phyloP scores from a whole-genome alignment of 495 filamentous ascomycete genomes.

The Darksidea phi region DNA sequence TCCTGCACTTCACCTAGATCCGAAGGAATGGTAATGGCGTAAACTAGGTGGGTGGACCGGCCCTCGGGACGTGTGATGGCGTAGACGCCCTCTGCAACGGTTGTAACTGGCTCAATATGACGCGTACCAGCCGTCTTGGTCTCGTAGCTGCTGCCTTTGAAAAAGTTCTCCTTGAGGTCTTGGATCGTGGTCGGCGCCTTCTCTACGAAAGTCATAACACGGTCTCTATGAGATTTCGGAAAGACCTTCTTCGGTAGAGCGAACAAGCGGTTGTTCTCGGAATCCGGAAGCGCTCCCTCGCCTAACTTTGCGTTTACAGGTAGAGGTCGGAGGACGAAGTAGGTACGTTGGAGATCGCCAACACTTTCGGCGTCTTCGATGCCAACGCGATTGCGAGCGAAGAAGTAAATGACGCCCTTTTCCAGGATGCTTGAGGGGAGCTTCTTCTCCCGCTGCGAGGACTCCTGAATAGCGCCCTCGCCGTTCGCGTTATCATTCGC shows the following conservation, averaged over 20 bases:
- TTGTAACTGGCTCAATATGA: slow-evolving; percentile 67
- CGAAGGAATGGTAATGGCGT: slow-evolving; percentile 76
- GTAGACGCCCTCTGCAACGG: slow-evolving; percentile 84
- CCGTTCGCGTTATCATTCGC: not conserved
- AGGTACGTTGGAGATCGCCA: slow-evolving; percentile 47
- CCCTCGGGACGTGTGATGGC: slow-evolving; percentile 68
- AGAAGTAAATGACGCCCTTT: slow-evolving; percentile 94
- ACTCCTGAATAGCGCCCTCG: slow-evolving; percentile 38
- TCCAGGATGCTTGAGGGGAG: slow-evolving; percentile 77
- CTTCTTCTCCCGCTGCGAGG: slow-evolving; percentile 51
- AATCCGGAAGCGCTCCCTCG: slow-evolving; percentile 61
- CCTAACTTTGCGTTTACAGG: slow-evolving; percentile 66
- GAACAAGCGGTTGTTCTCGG: slow-evolving; percentile 66
- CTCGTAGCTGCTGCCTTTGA: slow-evolving; percentile 64
- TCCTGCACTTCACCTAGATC: slow-evolving; percentile 70
- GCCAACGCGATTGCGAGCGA: slow-evolving; percentile 74
- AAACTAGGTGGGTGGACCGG: slow-evolving; percentile 72
- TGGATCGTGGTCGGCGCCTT: slow-evolving; percentile 65
- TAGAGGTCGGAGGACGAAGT: slow-evolving; percentile 78
- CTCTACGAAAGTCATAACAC: slow-evolving; percentile 83
- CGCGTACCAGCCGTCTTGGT: slow-evolving; percentile 76
- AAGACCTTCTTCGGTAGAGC: slow-evolving; percentile 85
- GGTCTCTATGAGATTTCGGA: slow-evolving; percentile 67
- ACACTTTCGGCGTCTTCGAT: slow-evolving; percentile 69
- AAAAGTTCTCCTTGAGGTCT: slow-evolving; percentile 70